Base-by-base conservation (phyloP, 106 monocot species). In the Vanilla planifolia region DNA sequence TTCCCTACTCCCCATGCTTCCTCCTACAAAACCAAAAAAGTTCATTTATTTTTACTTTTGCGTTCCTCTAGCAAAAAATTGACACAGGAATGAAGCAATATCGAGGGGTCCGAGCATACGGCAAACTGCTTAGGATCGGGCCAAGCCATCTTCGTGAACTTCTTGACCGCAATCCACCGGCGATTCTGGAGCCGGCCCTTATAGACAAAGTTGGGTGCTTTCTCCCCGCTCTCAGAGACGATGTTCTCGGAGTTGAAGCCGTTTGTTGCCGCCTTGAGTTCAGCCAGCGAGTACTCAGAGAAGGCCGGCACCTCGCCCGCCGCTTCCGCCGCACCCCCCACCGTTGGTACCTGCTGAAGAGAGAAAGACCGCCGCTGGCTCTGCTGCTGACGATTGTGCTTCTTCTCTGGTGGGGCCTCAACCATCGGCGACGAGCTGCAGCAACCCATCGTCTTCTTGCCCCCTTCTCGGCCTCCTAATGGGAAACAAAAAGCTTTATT, bases 61-160 rank as follows among this genome's bases (percentile, higher is more conserved):
- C 34, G 6, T 6, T 39, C 14, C 56, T 4, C 30, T 21, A 50
- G n/a, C 10, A 48, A 33, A 29, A 21, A 4, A 52, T 42, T 13
- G 40, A 19, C 57, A n/a, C 29, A 44, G 4, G 24, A 43, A 28
- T 24, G n/a, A n/a, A n/a, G 24, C 8, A 33, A 3, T 33, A 4
- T 34, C n/a, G n/a, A 19, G 17, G 27, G 56, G 32, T 34, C 55
- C 20, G 33, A 56, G 34, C 76, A 26, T 2, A 95, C 95, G 3
- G 83, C 86, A 72, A 96, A 96, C 71, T 96, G 95, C 74, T 86
- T 86, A n/a, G 90, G 80, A 62, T 96, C 90, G 48, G 90, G 95
- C 95, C 95, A 96, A 8, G 95, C 89, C 69, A 75, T 52, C 74
- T 87, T 96, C 43, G 86, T 70, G 79, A 96, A 96, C 76, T 96